A percentile compares a stretch with the other conserved stretches of the same genome.
Evolutionary conservation across 2,329 filamentous ascomycete genomes (phyloP).

Genomic region (Cercospora zeina): DNA sequence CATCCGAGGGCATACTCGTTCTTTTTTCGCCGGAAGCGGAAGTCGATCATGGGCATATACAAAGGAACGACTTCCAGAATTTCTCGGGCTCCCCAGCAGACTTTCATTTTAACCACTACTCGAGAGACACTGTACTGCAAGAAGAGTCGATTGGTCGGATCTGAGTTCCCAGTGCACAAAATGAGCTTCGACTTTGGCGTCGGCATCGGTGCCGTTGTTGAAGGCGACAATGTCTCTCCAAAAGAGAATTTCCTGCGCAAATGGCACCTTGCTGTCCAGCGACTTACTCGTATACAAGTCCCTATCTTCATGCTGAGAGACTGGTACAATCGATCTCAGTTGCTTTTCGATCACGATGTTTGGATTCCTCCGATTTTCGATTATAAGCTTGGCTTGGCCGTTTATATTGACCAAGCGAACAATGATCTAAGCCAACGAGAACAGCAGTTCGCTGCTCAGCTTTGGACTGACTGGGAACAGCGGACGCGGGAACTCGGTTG

Average conservation of each 20-base stretch:
- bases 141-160: background rate
- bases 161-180: background rate
- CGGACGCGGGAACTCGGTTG: background rate
- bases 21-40: slow-evolving; percentile 3
- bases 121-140: background rate
- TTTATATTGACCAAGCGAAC: background rate
- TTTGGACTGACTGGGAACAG: background rate
- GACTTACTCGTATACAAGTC: background rate
- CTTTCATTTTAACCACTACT: background rate
- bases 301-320: background rate
- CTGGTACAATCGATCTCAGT: background rate
- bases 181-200: background rate
- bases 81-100: background rate
- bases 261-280: background rate
- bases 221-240: background rate
- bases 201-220: background rate
- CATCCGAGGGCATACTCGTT: background rate
- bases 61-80: background rate
- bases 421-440: background rate
- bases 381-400: background rate
- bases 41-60: background rate
- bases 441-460: background rate
- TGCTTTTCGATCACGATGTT: background rate
- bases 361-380: background rate
- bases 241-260: background rate